phyloP scores from a whole-genome alignment of 202 grass and related monocot genomes.

The Brachypodium distachyon region DNA sequence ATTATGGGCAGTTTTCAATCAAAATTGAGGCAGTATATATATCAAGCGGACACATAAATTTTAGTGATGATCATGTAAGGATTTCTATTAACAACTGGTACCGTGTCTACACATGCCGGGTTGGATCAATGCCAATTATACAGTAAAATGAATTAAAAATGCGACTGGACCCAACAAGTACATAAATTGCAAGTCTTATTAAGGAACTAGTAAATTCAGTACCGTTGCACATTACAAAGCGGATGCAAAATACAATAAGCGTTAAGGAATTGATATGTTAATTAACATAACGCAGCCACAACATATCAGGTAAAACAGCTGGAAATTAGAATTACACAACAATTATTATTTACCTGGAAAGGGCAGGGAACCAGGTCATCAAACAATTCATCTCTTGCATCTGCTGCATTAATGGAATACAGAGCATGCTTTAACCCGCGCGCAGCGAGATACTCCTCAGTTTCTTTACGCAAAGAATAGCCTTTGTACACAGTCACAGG shows the following conservation, averaged over 20 bases:
- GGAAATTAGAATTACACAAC: not conserved
- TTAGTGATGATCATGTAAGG: not conserved
- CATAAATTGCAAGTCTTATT: not conserved
- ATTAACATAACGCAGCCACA: not conserved
- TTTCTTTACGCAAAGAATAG: conserved; percentile 54
- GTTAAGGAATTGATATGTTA: not conserved
- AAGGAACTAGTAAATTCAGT: not conserved
- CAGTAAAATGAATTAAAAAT: not conserved
- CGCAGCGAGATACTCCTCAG: conserved; percentile 50
- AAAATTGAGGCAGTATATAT: not conserved
- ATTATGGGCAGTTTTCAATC: not conserved
- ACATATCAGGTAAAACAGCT: not conserved
- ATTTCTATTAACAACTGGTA: not conserved
- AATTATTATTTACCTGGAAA: conserved; percentile 62
- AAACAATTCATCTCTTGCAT: conserved; percentile 66
- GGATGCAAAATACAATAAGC: not conserved
- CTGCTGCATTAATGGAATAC: conserved; percentile 57
- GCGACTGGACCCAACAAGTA: not conserved
- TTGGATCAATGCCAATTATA: not conserved
- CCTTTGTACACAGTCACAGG: conserved; percentile 82
- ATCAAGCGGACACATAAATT: not conserved
- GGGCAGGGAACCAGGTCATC: conserved; percentile 51
- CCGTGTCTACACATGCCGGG: not conserved
- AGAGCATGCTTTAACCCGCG: conserved; percentile 49
- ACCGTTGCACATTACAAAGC: not conserved